Evolutionary conservation across 2,329 filamentous ascomycete species (phyloP).

Genomic region (Fusarium acutatum): DNA sequence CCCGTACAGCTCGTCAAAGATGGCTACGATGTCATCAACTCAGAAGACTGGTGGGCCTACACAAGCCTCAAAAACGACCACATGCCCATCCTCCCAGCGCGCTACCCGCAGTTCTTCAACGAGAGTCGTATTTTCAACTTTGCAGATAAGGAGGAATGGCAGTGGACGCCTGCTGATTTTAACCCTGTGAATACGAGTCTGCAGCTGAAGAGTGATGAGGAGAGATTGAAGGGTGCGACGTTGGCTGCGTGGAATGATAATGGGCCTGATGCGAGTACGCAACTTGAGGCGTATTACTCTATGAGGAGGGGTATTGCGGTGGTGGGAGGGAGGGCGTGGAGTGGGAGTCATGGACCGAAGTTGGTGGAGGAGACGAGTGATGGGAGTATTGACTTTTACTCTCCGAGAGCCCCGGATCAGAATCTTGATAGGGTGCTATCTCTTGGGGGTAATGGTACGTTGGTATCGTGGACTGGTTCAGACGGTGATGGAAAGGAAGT

Average conservation of each 20-base stretch:
- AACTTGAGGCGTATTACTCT: conserved; percentile 17
- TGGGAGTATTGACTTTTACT: conserved; percentile 3
- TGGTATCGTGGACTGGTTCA: neutral
- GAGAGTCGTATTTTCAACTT: conserved; percentile 6
- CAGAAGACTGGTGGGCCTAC: conserved; percentile 24
- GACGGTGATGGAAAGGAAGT: neutral
- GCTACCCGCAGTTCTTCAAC: conserved; percentile 19
- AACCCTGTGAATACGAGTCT: conserved; percentile 6
- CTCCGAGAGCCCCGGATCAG: neutral
- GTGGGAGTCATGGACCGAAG: neutral
- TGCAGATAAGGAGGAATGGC: neutral
- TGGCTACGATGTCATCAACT: conserved; percentile 14
- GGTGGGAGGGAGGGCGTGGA: conserved; percentile 11
- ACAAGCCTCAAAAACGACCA: conserved; percentile 22
- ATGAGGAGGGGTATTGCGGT: conserved; percentile 20
- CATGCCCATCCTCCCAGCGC: conserved; percentile 16
- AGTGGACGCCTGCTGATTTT: conserved; percentile 11
- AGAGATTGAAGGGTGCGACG: neutral
- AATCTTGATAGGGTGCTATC: neutral
- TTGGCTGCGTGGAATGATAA: conserved; percentile 22
- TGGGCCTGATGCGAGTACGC: conserved; percentile 3
- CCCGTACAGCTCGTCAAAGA: conserved; percentile 2
- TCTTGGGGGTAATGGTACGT: accelerated
- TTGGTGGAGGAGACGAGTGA: neutral
- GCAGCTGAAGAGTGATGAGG: neutral